Base-by-base conservation (phyloP, 2,329 filamentous ascomycete genomes). In the Colletotrichum truncatum region DNA sequence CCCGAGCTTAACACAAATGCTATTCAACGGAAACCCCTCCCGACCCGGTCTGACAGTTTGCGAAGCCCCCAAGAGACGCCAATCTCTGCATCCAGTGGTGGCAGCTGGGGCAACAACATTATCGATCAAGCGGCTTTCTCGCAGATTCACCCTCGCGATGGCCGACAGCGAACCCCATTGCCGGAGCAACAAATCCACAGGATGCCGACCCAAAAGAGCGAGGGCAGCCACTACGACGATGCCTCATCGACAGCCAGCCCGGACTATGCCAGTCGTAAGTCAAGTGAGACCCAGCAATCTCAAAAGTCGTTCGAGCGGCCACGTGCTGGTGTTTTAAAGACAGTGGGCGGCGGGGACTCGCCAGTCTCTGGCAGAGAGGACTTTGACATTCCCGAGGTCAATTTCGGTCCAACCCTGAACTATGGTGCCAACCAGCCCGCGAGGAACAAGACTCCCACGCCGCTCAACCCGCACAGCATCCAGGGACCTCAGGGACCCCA, bases 331-430 rank as follows among this genome's bases (percentile, higher is more conserved):
- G 89, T 94, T 6, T 82, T 95, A 74, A 94, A 91, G 74, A 93
- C 91, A 2, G 89, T 94, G 10, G 94, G 93, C 4, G 82, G 82
- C n/a, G 72, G 73, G 4, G 78, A 81, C 2, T 72, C 71, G 7
- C 71, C 72, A 36, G 68, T 58, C 26, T 70, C 45, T 8, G 39
- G 11, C 34, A 55, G 41, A 60, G 64, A 67, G 39, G 64, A 61
- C 41, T 82, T 86, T 23, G 84, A 88, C 61, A 89, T 97, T 66
- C 93, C 93, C 1, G 80, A 85, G 4, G 87, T 97, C 67, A 90
- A 98, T 75, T 98, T 98, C 78, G 95, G 95, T 0, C 93, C 91
- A 6, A 97, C 94, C 0, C 80, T 93, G 70, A 90, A 91, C 65
- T 91, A 93, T 62, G 78, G 74, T 32, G 80, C 78, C 11, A 68